A percentile compares a stretch with the other conserved stretches of the same genome.
These are phyloP conservation scores for Viola pubescens DNA, from an alignment of 441 rosid species.

Conservation along the genomic window DNA sequence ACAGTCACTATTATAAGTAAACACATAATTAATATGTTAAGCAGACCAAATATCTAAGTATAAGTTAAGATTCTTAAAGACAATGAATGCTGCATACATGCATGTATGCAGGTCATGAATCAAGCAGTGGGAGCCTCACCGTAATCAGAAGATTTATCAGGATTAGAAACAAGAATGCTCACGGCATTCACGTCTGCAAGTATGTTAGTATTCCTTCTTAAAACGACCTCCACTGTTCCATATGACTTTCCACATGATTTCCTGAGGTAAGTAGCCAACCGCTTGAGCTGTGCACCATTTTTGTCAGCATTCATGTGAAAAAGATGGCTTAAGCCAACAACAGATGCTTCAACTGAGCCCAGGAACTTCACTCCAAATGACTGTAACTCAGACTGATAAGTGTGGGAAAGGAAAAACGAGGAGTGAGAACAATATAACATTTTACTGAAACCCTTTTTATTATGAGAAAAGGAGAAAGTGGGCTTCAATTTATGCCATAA, in stretches of 20 bases:
- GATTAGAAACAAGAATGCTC: slow-evolving; percentile 58
- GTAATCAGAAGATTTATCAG: slow-evolving; percentile 40
- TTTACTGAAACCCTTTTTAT: slow-evolving; percentile 1
- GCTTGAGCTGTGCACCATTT: slow-evolving; percentile 59
- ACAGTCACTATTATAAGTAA: no score
- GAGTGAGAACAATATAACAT: slow-evolving; percentile 3
- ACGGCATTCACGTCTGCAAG: slow-evolving; percentile 78
- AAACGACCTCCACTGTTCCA: slow-evolving; percentile 56
- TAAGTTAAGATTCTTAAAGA: no score
- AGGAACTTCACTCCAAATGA: slow-evolving; percentile 32
- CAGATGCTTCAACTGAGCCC: slow-evolving; percentile 71
- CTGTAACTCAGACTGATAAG: slow-evolving; percentile 21
- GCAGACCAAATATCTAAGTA: no score
- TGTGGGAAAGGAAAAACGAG: slow-evolving; percentile 26
- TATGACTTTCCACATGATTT: slow-evolving; percentile 39
- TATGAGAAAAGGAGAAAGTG: no score
- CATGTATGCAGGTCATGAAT: not conserved
- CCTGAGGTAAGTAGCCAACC: slow-evolving; percentile 57
- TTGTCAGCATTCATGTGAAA: slow-evolving; percentile 52
- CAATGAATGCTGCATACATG: not conserved
- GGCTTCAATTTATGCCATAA: no score
- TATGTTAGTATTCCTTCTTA: slow-evolving; percentile 68
- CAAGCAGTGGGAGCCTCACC: slow-evolving; percentile 31
- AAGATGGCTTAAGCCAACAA: slow-evolving; percentile 82
- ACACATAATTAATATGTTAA: no score